Base-by-base conservation (phyloP, 83 land plant genomes). In the Thuja plicata region DNA sequence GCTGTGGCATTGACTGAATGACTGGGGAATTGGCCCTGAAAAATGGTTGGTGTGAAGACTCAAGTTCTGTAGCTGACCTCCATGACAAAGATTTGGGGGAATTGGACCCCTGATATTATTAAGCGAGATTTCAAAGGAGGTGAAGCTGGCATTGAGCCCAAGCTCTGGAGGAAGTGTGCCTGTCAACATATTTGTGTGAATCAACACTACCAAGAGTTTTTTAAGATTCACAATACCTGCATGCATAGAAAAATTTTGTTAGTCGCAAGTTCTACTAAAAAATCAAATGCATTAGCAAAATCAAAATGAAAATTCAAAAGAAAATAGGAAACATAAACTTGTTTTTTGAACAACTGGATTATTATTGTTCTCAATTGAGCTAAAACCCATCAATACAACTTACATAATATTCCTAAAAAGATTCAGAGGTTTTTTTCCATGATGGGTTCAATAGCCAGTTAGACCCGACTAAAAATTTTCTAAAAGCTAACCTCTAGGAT, bases 71-170 rank as follows among this genome's bases (percentile, higher is more conserved):
- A 93, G 89, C 15, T 88, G 46, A 83, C 90, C 87, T 8, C 80
- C 90, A 48, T 88, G 27, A 37, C 94, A 94, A 24, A 95, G 60
- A 78, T 92, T 92, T 37, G 87, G 38, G 19, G 95, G 95, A 84
- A 96, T 92, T 32, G 92, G 66, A 12, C 99, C 98, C 13, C 76
- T 88, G 66, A 97, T 92, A 76, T 57, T 88, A 87, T 95, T 96
- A 71, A 88, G 78, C n/a, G 97, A 95, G 34, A 96, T 88, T 87
- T 95, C 96, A 48, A 95, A 87, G 87, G 91, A 85, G 6, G 74
- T 74, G n/a, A 91, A 91, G 50, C 81, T 60, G 46, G 86, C 37
- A 21, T 52, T 38, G 38, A 41, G 74, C 34, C 92, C 91, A 16
- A 91, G 88, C 32, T 45, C 77, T 8, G 10, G 43, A 24, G 92